Evolutionary conservation across 345 rosid species (phyloP), one percentile per base, ranked within the genome.

Genomic region (Noccaea bulbosa): DNA sequence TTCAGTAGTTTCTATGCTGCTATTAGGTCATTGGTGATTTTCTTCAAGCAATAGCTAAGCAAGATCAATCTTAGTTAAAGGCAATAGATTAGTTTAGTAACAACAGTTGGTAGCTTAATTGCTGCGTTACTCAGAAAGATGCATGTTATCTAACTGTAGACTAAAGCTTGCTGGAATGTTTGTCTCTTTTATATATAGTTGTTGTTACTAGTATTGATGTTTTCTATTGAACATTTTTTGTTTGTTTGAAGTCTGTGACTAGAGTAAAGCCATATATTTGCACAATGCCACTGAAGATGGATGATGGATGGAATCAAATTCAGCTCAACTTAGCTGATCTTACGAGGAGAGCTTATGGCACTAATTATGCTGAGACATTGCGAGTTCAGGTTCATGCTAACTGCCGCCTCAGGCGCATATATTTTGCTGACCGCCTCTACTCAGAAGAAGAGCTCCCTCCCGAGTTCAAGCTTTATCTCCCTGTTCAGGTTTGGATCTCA

Each of bases 371-470:
- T 3, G 99, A 91, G 83, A 94, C 99, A 9, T 73, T 91, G 71
- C 81, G 96, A 48, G 96, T 94, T 81, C 99, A 91, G 89, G 84
- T 94, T 71, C 99, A 94, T 75, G 97, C 96, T 49, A 91, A 89
- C 71, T 94, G 97, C 78, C 93, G 93, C 9, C 83, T 91, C 20
- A 82, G 97, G 70, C 83, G 97, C 76, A 87, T 94, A 73, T 94
- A 91, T 75, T 94, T 94, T 80, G 85, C 99, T 1, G 96, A 89
- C 48, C 93, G 96, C 50, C 82, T 94, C 51, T 94, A 94, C 84
- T 89, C 97, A 0, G 99, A 94, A 59, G 99, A 91, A 81, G 99
- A 94, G 78, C 97, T 94, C 59, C 99, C 99, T 11, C 98, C 98
- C 0, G 99, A 94, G 68, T 94, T 94, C 56, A 94, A 88, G 70